phyloP scores from a whole-genome alignment of 257 asterid species.

The Solanum chmielewskii region DNA sequence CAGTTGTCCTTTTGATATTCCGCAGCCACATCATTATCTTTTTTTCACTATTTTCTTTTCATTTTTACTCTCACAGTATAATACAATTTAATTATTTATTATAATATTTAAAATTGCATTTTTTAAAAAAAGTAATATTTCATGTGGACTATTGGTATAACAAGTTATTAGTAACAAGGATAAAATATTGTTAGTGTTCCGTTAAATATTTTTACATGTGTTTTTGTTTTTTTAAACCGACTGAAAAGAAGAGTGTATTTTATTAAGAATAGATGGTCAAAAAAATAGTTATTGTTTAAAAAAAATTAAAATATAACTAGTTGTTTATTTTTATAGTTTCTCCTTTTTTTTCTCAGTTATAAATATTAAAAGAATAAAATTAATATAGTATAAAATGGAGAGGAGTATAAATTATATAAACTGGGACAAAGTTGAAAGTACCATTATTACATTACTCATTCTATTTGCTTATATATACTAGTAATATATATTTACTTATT shows the following conservation, averaged over 20 bases:
- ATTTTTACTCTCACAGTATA: neutral
- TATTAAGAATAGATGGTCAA: neutral
- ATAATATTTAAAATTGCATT: too few species aligned
- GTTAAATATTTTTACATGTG: neutral
- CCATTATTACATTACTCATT: neutral
- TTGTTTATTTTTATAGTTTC: too few species aligned
- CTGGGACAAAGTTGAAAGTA: neutral
- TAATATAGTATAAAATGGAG: neutral
- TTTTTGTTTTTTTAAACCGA: rapidly evolving
- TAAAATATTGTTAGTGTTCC: too few species aligned
- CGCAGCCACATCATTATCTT: neutral
- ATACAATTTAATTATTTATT: neutral
- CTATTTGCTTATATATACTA: neutral
- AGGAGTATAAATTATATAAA: neutral
- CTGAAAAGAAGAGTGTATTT: rapidly evolving
- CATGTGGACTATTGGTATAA: too few species aligned
- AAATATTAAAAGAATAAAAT: too few species aligned
- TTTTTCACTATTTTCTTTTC: neutral
- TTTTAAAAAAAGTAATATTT: too few species aligned
- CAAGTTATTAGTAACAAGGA: neutral
- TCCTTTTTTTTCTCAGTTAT: too few species aligned
- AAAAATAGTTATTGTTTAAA: too few species aligned
- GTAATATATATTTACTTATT: neutral
- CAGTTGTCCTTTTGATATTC: neutral
- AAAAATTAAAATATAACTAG: neutral